Evolutionary conservation across 202 grass and related monocot species (phyloP).

Genomic region (Brachypodium distachyon): DNA sequence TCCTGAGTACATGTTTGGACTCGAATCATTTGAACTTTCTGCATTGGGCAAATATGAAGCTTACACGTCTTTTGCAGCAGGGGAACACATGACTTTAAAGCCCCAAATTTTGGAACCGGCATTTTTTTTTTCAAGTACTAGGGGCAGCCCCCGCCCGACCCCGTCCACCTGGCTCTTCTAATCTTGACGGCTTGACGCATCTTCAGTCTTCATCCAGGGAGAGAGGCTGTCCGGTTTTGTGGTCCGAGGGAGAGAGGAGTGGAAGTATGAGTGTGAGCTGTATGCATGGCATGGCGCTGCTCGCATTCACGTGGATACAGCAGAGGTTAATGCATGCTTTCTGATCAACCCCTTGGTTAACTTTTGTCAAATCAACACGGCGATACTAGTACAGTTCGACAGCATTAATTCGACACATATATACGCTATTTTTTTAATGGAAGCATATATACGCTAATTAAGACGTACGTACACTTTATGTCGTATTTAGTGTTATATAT

Average conservation of each 20-base stretch:
- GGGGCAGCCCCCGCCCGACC: no score
- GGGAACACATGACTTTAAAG: slow-evolving; percentile 59
- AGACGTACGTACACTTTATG: background rate
- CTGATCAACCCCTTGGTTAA: background rate
- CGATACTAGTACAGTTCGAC: no score
- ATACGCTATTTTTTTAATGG: no score
- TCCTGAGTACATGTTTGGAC: background rate
- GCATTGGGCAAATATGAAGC: slow-evolving; percentile 29
- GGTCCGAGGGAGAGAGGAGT: slow-evolving; percentile 20
- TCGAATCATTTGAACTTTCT: slow-evolving; percentile 34
- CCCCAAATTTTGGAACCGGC: background rate
- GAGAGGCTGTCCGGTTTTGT: background rate
- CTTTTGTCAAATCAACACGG: slow-evolving; percentile 9
- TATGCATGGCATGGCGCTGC: slow-evolving; percentile 32
- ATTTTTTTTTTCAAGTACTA: background rate
- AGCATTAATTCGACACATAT: background rate
- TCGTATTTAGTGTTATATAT: background rate
- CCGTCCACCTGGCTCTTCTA: no score
- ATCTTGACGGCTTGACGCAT: no score
- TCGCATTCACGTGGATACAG: slow-evolving; percentile 41
- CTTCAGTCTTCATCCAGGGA: no score
- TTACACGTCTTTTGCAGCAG: slow-evolving; percentile 42
- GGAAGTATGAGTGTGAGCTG: slow-evolving; percentile 17
- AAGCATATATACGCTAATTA: no score
- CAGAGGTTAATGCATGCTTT: slow-evolving; percentile 10